Conservation (phyloP, 2,329 filamentous ascomycete species). For the Aspergillus sp. region DNA sequence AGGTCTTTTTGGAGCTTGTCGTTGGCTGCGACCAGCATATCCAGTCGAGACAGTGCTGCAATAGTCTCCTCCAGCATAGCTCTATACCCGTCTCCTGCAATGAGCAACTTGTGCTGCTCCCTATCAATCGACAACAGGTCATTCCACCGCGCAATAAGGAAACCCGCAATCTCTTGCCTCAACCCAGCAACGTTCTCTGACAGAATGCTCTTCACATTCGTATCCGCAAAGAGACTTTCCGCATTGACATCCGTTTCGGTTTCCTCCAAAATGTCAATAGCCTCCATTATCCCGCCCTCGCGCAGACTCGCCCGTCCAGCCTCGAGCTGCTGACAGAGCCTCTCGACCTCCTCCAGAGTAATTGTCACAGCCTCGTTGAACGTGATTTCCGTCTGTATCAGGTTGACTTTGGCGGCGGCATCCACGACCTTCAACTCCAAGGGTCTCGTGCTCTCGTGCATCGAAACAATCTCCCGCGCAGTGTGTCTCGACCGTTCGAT, state of each 20-base stretch:
- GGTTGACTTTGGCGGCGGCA: constrained; percentile 46
- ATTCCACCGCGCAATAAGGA: constrained; percentile 65
- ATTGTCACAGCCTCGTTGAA: constrained; percentile 51
- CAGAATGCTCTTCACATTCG: constrained; percentile 49
- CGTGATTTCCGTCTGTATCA: constrained; percentile 53
- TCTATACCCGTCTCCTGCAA: constrained; percentile 42
- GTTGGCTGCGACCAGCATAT: constrained; percentile 24
- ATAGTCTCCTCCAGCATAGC: constrained; percentile 23
- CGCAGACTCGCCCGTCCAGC: constrained; percentile 40
- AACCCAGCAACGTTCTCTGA: constrained; percentile 60
- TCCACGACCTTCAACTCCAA: constrained; percentile 60
- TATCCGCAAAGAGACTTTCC: constrained; percentile 26
- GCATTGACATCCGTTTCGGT: constrained; percentile 26
- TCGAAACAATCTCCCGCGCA: constrained; percentile 71
- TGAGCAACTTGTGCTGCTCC: constrained; percentile 48
- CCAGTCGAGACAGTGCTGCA: constrained; percentile 23
- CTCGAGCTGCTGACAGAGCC: constrained; percentile 45
- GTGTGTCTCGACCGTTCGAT: constrained; percentile 73
- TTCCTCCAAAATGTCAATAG: constrained; percentile 45
- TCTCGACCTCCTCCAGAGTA: constrained; percentile 46
- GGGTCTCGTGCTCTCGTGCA: constrained; percentile 63
- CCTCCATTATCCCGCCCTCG: constrained; percentile 38
- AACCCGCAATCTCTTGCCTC: constrained; percentile 58
- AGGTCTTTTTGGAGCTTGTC: constrained; percentile 29
- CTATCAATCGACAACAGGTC: constrained; percentile 58